These are phyloP conservation scores for Alternaria infectoria DNA, from an alignment of 2,329 filamentous ascomycete genomes.

Conservation along the genomic window DNA sequence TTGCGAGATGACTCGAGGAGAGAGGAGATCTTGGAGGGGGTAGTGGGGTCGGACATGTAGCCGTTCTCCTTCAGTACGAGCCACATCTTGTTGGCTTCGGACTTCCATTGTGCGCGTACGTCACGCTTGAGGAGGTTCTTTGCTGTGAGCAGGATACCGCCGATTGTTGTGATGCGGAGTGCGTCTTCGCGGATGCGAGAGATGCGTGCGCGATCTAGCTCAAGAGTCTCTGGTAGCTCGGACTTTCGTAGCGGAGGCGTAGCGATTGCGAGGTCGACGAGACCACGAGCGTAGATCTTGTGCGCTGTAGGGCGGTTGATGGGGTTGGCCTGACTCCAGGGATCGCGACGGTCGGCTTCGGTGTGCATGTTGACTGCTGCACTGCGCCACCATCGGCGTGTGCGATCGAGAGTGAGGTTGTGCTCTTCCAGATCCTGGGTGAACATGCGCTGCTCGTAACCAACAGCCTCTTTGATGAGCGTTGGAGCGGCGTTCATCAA, in stretches of 20 bases:
- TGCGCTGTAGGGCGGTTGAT: constrained; percentile 69
- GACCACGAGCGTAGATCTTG: constrained; percentile 76
- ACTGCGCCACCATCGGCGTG: constrained; percentile 69
- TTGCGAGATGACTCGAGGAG: constrained; percentile 58
- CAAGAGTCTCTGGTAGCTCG: constrained; percentile 74
- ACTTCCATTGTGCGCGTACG: constrained; percentile 78
- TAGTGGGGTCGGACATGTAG: constrained; percentile 61
- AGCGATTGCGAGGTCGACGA: constrained; percentile 77
- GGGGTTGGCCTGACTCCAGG: constrained; percentile 63
- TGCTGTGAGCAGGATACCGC: constrained; percentile 76
- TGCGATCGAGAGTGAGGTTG: constrained; percentile 62
- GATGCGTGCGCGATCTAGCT: constrained; percentile 71
- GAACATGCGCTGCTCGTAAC: constrained; percentile 78
- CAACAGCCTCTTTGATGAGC: constrained; percentile 71
- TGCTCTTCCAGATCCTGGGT: constrained; percentile 67
- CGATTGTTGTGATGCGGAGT: constrained; percentile 72
- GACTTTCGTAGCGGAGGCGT: constrained; percentile 61
- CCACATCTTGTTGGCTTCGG: constrained; percentile 74
- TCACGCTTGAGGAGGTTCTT: constrained; percentile 86
- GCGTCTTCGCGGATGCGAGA: constrained; percentile 62
- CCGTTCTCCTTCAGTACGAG: constrained; percentile 68
- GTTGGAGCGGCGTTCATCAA: constrained; percentile 73
- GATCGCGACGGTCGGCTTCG: constrained; percentile 72
- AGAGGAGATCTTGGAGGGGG: constrained; percentile 54
- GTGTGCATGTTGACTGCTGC: constrained; percentile 69